Conservation (phyloP, 2,329 filamentous ascomycete genomes). For the Diplocarpon mali region DNA sequence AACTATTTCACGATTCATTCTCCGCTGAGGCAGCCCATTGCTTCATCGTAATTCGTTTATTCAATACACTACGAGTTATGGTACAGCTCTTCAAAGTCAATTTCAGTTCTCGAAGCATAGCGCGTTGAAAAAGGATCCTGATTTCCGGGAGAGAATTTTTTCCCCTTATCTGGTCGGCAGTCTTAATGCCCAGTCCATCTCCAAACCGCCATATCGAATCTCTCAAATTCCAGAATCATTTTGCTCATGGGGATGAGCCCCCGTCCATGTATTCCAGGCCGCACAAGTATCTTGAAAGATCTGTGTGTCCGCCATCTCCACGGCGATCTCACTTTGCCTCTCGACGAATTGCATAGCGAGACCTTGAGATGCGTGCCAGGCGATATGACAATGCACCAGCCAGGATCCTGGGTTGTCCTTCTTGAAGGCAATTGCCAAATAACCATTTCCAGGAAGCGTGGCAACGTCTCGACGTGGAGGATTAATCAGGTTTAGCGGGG, state of each 20-base stretch:
- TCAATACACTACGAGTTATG: too few relatives aligned
- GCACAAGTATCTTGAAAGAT: conserved; percentile 16
- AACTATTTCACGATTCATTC: too few relatives aligned
- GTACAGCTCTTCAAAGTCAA: too few relatives aligned
- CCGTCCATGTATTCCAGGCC: conserved; percentile 16
- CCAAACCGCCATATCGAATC: neutral
- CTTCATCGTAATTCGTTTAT: too few relatives aligned
- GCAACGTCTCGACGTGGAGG: conserved; percentile 42
- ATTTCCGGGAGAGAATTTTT: too few relatives aligned
- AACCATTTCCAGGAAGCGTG: conserved; percentile 30
- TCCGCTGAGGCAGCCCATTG: too few relatives aligned
- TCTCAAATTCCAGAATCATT: conserved; percentile 23
- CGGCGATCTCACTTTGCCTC: conserved; percentile 15
- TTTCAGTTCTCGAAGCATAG: too few relatives aligned
- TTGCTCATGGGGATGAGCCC: conserved; percentile 10
- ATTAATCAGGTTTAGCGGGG: conserved; percentile 29
- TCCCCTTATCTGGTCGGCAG: neutral
- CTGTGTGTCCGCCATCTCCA: conserved; percentile 10
- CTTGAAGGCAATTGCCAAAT: conserved; percentile 25
- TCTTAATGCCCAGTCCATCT: neutral
- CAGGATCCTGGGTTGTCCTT: conserved; percentile 27
- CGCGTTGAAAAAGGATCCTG: too few relatives aligned
- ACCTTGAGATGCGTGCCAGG: conserved; percentile 44
- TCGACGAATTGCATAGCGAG: conserved; percentile 42
- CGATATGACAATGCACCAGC: conserved; percentile 29